Percentiles rank a stretch among this genome's conserved stretches.
Evolutionary conservation across 2,329 filamentous ascomycete genomes (phyloP).

Genomic region (Paecilomyces fulvus): DNA sequence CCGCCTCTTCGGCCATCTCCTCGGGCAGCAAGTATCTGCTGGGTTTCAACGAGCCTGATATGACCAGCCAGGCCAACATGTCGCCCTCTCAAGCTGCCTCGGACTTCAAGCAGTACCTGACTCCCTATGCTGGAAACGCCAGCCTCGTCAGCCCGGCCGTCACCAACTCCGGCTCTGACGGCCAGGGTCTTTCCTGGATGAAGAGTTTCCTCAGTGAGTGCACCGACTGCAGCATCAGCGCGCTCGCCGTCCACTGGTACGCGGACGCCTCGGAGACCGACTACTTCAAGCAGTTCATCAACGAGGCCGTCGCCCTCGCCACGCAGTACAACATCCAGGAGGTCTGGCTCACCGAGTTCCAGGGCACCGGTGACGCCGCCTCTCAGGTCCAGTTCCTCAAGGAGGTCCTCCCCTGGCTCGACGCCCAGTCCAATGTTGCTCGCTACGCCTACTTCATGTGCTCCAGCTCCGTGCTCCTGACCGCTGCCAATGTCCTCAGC

Average conservation of each 20-base stretch:
- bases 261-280: conserved; percentile 15
- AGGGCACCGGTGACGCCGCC: conserved; percentile 17
- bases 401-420: conserved; percentile 31
- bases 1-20: conserved; percentile 25
- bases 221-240: conserved; percentile 30
- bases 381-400: conserved; percentile 27
- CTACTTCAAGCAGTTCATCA: conserved; percentile 30
- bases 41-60: conserved; percentile 42
- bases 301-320: conserved; percentile 26
- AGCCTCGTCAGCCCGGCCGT: conserved; percentile 35
- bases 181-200: conserved; percentile 34
- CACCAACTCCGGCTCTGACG: conserved; percentile 25
- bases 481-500: conserved; percentile 19
- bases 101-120: conserved; percentile 31
- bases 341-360: conserved; percentile 41
- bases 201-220: conserved; percentile 31
- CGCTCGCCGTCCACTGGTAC: conserved; percentile 41
- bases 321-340: conserved; percentile 24
- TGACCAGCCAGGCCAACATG: conserved; percentile 30
- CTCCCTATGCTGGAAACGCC: conserved; percentile 26
- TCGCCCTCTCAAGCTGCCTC: conserved; percentile 26
- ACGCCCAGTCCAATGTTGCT: conserved; percentile 27
- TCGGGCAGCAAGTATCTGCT: conserved; percentile 30
- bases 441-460: conserved; percentile 37
- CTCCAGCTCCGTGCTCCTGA: conserved; percentile 21